Percentiles rank a stretch among this genome's conserved stretches.
Evolutionary conservation across 129 eudicot species (phyloP).

Genomic region (Chrysanthemum lavandulifolium): DNA sequence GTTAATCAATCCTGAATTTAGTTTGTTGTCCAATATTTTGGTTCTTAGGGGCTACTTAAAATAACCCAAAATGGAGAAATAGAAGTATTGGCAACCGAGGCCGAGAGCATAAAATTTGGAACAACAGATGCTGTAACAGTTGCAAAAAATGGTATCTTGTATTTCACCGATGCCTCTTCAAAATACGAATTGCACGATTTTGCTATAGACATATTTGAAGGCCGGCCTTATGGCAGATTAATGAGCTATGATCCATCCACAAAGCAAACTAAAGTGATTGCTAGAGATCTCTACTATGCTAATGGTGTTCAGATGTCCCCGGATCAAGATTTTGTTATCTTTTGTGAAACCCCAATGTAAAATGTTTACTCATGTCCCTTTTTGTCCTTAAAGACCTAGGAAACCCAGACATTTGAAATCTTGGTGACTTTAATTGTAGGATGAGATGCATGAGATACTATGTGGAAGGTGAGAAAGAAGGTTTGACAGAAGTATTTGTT

Average conservation of each 20-base stretch:
- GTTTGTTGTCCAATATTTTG: slow-evolving; percentile 2
- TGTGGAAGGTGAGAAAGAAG: slow-evolving; percentile 61
- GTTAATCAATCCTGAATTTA: neutral
- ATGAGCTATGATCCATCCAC: slow-evolving; percentile 77
- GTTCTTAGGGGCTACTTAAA: slow-evolving; percentile 69
- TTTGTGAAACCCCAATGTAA: slow-evolving; percentile 83
- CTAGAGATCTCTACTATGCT: slow-evolving; percentile 69
- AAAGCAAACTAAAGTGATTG: slow-evolving; percentile 57
- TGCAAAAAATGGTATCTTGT: slow-evolving; percentile 59
- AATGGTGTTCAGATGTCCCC: slow-evolving; percentile 78
- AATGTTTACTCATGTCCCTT: neutral
- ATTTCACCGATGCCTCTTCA: slow-evolving; percentile 86
- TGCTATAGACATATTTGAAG: slow-evolving; percentile 44
- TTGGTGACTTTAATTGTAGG: slow-evolving; percentile 46
- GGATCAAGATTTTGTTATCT: slow-evolving; percentile 61
- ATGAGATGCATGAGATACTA: slow-evolving; percentile 67
- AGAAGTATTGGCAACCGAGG: slow-evolving; percentile 61
- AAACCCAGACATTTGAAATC: neutral
- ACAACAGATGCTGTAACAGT: slow-evolving; percentile 64
- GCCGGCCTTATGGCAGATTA: slow-evolving; percentile 82
- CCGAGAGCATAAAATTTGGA: slow-evolving; percentile 73
- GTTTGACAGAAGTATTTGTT: slow-evolving; percentile 52
- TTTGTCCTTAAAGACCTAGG: neutral
- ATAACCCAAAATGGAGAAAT: slow-evolving; percentile 51
- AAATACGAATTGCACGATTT: slow-evolving; percentile 39